phyloP scores from a whole-genome alignment of 2,329 filamentous ascomycete species.

The Scedosporium apiospermum region DNA sequence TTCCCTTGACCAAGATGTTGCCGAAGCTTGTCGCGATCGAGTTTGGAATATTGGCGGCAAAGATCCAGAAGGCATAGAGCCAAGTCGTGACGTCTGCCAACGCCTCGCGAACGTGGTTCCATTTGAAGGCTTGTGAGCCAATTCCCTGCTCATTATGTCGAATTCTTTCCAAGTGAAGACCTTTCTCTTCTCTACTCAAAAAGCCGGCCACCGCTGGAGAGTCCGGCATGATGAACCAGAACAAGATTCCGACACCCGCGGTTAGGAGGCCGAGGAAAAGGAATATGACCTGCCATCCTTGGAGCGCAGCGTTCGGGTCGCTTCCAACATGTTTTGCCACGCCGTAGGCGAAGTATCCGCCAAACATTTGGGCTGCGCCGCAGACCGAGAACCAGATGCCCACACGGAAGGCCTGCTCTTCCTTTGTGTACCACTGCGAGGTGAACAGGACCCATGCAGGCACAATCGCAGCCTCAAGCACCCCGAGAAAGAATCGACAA shows the following conservation, averaged over 20 bases:
- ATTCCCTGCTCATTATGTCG: slow-evolving; percentile 52
- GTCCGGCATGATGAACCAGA: slow-evolving; percentile 56
- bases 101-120: slow-evolving; percentile 37
- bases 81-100: slow-evolving; percentile 57
- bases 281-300: slow-evolving; percentile 56
- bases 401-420: slow-evolving; percentile 57
- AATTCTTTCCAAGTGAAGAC: slow-evolving; percentile 51
- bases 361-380: slow-evolving; percentile 62
- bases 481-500: slow-evolving; percentile 57
- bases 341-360: slow-evolving; percentile 60
- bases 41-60: slow-evolving; percentile 66
- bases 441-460: slow-evolving; percentile 59
- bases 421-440: slow-evolving; percentile 61
- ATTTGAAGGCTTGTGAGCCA: slow-evolving; percentile 42
- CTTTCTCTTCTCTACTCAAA: slow-evolving; percentile 57
- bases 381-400: slow-evolving; percentile 49
- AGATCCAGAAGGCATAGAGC: slow-evolving; percentile 54
- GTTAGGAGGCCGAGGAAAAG: slow-evolving; percentile 55
- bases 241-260: no score
- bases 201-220: slow-evolving; percentile 64
- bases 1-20: slow-evolving; percentile 63
- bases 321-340: slow-evolving; percentile 27
- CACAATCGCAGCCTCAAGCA: slow-evolving; percentile 63
- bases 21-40: slow-evolving; percentile 64
- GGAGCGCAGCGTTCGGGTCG: slow-evolving; percentile 41